A percentile compares a stretch with the other conserved stretches of the same genome.
Conservation (phyloP, 345 rosid species). For the Lepidium sativum region DNA sequence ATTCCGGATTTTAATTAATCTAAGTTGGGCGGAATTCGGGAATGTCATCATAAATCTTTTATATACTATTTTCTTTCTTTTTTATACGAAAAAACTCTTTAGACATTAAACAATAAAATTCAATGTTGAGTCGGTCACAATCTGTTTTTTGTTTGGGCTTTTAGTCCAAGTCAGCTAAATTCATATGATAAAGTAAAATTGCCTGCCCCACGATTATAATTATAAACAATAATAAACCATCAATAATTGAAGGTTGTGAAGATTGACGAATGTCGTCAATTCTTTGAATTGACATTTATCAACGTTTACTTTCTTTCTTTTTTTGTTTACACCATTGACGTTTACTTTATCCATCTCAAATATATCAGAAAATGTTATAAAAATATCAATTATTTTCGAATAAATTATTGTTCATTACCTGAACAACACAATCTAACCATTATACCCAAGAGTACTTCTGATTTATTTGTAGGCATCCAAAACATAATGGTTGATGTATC, state of each 20-base stretch:
- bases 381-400: background rate
- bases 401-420: background rate
- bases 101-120: too few relatives aligned
- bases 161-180: slow-evolving; percentile 20
- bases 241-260: slow-evolving; percentile 4
- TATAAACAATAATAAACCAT: background rate
- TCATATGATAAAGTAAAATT: slow-evolving; percentile 10
- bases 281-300: background rate
- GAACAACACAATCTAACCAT: background rate
- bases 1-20: too few relatives aligned
- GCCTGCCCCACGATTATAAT: slow-evolving; percentile 21
- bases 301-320: background rate
- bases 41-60: too few relatives aligned
- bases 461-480: too few relatives aligned
- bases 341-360: background rate
- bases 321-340: background rate
- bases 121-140: slow-evolving; percentile 5
- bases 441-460: too few relatives aligned
- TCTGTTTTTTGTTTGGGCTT: background rate
- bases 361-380: background rate
- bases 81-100: too few relatives aligned
- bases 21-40: too few relatives aligned
- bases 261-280: background rate
- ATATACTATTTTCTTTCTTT: too few relatives aligned
- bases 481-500: too few relatives aligned